phyloP scores from a whole-genome alignment of 164 flowering plant species.

The Liquidambar formosana region DNA sequence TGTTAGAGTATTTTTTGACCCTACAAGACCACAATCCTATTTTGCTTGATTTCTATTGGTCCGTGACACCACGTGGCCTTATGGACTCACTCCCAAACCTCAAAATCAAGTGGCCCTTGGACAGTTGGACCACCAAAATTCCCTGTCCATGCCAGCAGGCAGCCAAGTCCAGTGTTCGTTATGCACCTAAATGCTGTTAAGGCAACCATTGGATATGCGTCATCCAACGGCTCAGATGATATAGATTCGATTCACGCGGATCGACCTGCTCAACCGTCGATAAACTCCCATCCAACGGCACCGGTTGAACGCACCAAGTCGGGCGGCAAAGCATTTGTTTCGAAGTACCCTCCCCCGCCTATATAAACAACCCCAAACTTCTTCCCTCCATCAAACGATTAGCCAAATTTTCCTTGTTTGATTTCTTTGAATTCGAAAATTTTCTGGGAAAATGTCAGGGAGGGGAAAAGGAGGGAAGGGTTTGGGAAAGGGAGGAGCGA shows the following conservation, averaged over 20 bases:
- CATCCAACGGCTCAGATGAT: neutral
- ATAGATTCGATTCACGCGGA: neutral
- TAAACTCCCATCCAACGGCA: constrained; percentile 4
- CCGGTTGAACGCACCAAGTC: neutral
- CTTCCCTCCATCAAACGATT: neutral
- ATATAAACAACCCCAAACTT: neutral
- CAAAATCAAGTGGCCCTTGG: too few relatives aligned
- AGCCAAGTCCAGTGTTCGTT: too few relatives aligned
- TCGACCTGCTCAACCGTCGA: neutral
- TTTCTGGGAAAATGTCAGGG: constrained; percentile 7
- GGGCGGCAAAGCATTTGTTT: neutral
- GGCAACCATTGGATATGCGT: neutral
- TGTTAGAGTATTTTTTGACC: too few relatives aligned
- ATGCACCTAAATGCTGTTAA: too few relatives aligned
- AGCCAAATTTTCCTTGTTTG: neutral
- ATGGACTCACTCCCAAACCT: too few relatives aligned
- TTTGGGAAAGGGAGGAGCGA: constrained; percentile 13
- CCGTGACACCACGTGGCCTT: too few relatives aligned
- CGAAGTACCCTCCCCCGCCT: neutral
- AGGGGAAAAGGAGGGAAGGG: constrained; percentile 17
- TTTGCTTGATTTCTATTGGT: too few relatives aligned
- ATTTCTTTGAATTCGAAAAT: neutral
- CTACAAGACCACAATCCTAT: too few relatives aligned
- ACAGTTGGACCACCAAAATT: too few relatives aligned
- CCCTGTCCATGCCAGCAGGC: too few relatives aligned